phyloP scores from a whole-genome alignment of 1,284 basidiomycete genomes.

The Heterobasidion occidentale region DNA sequence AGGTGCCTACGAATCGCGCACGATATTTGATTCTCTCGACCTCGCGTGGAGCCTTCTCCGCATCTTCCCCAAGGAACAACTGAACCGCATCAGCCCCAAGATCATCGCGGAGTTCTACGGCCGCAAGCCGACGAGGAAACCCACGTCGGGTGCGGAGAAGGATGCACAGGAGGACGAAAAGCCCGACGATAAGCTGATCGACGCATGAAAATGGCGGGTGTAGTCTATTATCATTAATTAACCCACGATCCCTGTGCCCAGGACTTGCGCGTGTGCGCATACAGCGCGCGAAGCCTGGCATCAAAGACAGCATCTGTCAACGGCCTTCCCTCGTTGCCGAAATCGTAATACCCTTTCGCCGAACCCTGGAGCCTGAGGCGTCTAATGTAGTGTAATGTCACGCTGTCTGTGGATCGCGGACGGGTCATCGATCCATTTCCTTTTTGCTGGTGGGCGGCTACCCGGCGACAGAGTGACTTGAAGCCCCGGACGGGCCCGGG shows the following conservation, averaged over 20 bases:
- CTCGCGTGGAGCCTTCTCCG: conserved; percentile 95
- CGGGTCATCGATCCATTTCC: too few species aligned
- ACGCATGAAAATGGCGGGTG: conserved; percentile 20
- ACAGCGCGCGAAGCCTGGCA: neutral
- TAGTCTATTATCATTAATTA: neutral
- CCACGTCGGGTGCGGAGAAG: conserved; percentile 39
- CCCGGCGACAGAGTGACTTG: too few species aligned
- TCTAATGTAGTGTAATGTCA: too few species aligned
- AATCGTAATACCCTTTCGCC: too few species aligned
- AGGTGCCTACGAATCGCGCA: conserved; percentile 93
- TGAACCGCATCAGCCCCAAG: conserved; percentile 93
- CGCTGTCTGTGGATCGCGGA: too few species aligned
- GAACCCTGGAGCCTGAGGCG: too few species aligned
- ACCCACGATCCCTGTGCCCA: neutral
- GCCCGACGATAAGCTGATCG: conserved; percentile 55
- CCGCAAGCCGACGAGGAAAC: conserved; percentile 66
- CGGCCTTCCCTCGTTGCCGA: too few species aligned
- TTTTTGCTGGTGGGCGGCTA: too few species aligned
- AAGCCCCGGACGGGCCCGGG: too few species aligned
- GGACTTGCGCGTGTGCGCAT: neutral
- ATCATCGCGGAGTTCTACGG: conserved; percentile 84
- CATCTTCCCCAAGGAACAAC: conserved; percentile 98
- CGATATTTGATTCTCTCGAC: conserved; percentile 97
- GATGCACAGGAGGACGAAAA: conserved; percentile 22
- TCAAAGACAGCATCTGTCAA: neutral